Evolutionary conservation across 768 basidiomycete species (phyloP).

Genomic region (Pleurotus djamor): DNA sequence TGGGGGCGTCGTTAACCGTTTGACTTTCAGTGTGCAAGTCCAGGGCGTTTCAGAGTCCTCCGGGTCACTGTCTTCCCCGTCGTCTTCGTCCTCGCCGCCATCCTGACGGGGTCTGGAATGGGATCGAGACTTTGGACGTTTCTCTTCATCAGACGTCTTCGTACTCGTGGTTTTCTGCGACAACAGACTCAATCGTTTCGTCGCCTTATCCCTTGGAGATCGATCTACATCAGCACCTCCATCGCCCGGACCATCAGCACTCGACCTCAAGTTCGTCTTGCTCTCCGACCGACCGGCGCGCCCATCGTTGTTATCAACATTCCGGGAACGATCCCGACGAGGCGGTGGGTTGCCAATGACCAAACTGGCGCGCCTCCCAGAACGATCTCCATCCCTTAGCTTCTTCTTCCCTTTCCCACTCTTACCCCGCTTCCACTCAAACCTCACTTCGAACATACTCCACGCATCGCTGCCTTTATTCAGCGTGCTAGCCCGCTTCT

Average conservation of each 20-base stretch:
- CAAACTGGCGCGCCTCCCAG: constrained; percentile 3
- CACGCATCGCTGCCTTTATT: constrained; percentile 16
- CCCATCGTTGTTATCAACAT: background rate
- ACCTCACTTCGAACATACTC: constrained; percentile 63
- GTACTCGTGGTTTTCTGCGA: constrained; percentile 6
- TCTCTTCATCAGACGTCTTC: background rate
- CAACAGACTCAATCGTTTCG: constrained; percentile 2
- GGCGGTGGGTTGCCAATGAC: constrained; percentile 3
- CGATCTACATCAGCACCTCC: constrained; percentile 18
- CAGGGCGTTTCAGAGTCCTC: constrained; percentile 98
- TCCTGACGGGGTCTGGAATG: background rate
- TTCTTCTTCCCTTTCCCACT: constrained; percentile 22
- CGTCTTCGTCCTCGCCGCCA: constrained; percentile 33
- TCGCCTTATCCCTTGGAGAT: constrained; percentile 21
- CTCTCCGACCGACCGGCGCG: constrained; percentile 5
- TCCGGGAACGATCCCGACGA: background rate
- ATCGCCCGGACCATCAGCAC: constrained; percentile 15
- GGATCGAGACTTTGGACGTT: background rate
- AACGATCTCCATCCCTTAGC: constrained; percentile 18
- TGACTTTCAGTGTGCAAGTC: constrained; percentile 81
- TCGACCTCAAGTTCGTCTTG: background rate
- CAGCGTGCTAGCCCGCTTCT: background rate
- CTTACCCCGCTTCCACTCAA: constrained; percentile 74
- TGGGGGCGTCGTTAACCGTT: constrained; percentile 30
- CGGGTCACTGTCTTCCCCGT: constrained; percentile 85